Evolutionary conservation across 257 asterid species (phyloP), one percentile per base, ranked within the genome.

Genomic region (Gardenia jasminoides): DNA sequence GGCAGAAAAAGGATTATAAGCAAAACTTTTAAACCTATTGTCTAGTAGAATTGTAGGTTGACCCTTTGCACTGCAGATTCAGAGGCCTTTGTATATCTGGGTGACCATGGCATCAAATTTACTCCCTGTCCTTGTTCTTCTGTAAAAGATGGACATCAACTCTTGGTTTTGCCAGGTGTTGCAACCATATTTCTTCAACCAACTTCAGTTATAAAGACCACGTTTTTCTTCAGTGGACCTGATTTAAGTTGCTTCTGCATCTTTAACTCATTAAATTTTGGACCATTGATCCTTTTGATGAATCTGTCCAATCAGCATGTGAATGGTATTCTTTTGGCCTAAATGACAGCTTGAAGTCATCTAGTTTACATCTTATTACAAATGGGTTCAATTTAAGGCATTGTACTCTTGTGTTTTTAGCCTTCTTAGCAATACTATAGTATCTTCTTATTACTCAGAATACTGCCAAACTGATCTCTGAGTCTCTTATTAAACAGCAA

Each of bases 401-500:
- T 20, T 4, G 10, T 56, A 19, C 13, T 48, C 56, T 13, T 2
- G 52, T 47, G 52, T 47, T 2, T 44, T 48, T 3, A 48, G 4
- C 13, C 5, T 48, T 48, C 56, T 19, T 1, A 48, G 3, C 15
- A 48, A 13, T 48, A 11, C 56, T 13, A 13, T 48, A 12, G 1
- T 17, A 48, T 48, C 56, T 47, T 3, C 13, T 47, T 47, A 36
- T 36, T 36, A 36, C 52, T 13, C 13, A 9, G 47, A 59, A 36
- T 30, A n/a, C 61, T 48, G 10, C 33, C 22, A 24, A 30, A 28
- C 52, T 50, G 74, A 79, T 13, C 39, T 31, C 24, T 72, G 13
- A 26, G 36, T 72, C 67, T 41, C 72, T 59, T 76, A 33, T 43
- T 80, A 72, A 70, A 56, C 85, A 89, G 93, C 76, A 26, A 9